phyloP scores from a whole-genome alignment of 768 basidiomycete genomes.

The Pleurotus tuoliensis region DNA sequence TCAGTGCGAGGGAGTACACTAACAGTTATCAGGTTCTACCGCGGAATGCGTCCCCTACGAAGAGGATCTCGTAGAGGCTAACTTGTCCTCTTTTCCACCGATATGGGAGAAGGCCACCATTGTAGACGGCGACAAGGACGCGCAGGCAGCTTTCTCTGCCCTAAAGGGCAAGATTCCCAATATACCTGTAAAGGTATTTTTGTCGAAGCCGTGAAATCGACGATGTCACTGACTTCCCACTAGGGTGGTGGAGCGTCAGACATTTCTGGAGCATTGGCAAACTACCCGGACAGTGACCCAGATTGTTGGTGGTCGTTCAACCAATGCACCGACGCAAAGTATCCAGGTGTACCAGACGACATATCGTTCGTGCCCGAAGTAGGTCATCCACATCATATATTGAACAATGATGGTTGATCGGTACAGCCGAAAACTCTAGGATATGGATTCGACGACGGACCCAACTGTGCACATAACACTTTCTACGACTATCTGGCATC shows the following conservation, averaged over 20 bases:
- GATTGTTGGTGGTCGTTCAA: slow-evolving; percentile 51
- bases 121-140: slow-evolving; percentile 37
- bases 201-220: not conserved
- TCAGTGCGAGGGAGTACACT: too few species aligned
- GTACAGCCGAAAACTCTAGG: slow-evolving; percentile 50
- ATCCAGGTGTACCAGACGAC: slow-evolving; percentile 38
- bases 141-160: slow-evolving; percentile 35
- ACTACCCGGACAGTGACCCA: slow-evolving; percentile 37
- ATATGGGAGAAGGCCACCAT: slow-evolving; percentile 43
- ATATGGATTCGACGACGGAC: slow-evolving; percentile 63
- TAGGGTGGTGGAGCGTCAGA: too few species aligned
- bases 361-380: slow-evolving; percentile 48
- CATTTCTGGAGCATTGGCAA: slow-evolving; percentile 23
- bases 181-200: slow-evolving; percentile 36
- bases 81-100: slow-evolving; percentile 35
- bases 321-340: slow-evolving; percentile 47
- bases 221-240: too few species aligned
- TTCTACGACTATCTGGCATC: slow-evolving; percentile 52
- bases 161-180: slow-evolving; percentile 44
- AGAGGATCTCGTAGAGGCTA: slow-evolving; percentile 30
- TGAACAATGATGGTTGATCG: not conserved
- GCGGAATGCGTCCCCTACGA: slow-evolving; percentile 41
- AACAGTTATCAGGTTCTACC: slow-evolving; percentile 20
- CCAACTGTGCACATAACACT: slow-evolving; percentile 59
- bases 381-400: not conserved